Base-by-base conservation (phyloP, 306 rosid species). In the Dalbergia cultrata region DNA sequence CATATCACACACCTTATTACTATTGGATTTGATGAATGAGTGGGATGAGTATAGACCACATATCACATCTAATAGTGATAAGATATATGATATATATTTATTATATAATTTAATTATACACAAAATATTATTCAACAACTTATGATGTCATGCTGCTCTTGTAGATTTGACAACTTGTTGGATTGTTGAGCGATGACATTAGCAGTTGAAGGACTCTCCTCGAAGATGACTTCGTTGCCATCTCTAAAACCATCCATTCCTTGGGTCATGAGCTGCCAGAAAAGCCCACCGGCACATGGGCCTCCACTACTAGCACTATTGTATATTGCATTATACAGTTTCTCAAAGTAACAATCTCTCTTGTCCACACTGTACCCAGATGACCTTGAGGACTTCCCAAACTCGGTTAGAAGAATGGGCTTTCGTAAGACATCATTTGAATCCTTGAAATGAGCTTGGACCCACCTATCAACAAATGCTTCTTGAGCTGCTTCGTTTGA, bases 341-440 rank as follows among this genome's bases (percentile, higher is more conserved):
- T 79, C 0, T 1, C 31, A 75, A 79, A 86, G 54, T 83, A 83
- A 7, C 1, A 33, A 18, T 86, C 74, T 47, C 89, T 86, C 26
- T 74, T 65, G 0, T 74, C 77, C 17, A 75, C 69, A 0, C 5
- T 70, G 5, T 82, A 86, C 13, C 82, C 85, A 0, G 64, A 2
- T 16, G 45, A 65, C 53, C 7, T 82, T 31, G 86, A 79, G 16
- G 87, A 86, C 72, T 75, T 86, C 52, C 89, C 89, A 75, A 86
- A 82, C 77, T 83, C 87, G 0, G 58, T 52, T 6, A 83, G 0
- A 5, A 86, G 58, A 49, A 86, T 77, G 35, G 87, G 89, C 53
- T 79, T 83, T 5, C 9, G 0, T 4, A 86, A 1, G 37, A 83
- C 19, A 21, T 67, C 45, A 1, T 76, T 67, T 4, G 77, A 76